phyloP scores from a whole-genome alignment of 176 grass and related monocot species.

The Melocanna baccifera region DNA sequence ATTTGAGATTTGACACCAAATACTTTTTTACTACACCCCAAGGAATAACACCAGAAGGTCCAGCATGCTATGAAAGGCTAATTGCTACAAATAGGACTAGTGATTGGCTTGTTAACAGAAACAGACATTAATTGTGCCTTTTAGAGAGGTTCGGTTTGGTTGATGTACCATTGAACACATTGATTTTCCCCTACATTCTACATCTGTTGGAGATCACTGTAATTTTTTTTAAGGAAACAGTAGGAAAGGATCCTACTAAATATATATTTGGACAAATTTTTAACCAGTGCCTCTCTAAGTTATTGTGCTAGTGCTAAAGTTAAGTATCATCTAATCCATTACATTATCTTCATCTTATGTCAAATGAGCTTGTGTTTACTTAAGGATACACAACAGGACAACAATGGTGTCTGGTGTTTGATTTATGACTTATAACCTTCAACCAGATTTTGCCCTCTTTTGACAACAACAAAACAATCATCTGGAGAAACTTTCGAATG shows the following conservation, averaged over 20 bases:
- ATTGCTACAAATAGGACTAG: not conserved
- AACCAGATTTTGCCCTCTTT: not conserved
- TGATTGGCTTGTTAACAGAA: not conserved
- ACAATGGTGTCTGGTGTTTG: not conserved
- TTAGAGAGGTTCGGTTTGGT: not conserved
- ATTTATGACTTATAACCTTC: not conserved
- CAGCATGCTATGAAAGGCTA: slow-evolving; percentile 7
- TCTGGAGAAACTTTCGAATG: not conserved
- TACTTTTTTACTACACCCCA: slow-evolving; percentile 1
- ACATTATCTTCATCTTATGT: not conserved
- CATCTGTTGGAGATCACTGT: not conserved
- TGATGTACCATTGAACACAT: not conserved
- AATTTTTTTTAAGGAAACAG: not conserved
- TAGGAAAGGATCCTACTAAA: no score
- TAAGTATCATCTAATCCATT: not conserved
- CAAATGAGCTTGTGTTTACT: not conserved
- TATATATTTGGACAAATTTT: not conserved
- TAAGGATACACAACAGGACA: slow-evolving; percentile 13
- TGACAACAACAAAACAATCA: not conserved
- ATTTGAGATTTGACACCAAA: slow-evolving; percentile 18
- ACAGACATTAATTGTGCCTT: not conserved
- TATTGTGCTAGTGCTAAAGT: not conserved
- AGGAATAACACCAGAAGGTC: not conserved
- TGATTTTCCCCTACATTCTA: not conserved
- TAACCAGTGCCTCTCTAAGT: not conserved